phyloP scores from a whole-genome alignment of 2,329 filamentous ascomycete species.

The Cladosporium sp. region DNA sequence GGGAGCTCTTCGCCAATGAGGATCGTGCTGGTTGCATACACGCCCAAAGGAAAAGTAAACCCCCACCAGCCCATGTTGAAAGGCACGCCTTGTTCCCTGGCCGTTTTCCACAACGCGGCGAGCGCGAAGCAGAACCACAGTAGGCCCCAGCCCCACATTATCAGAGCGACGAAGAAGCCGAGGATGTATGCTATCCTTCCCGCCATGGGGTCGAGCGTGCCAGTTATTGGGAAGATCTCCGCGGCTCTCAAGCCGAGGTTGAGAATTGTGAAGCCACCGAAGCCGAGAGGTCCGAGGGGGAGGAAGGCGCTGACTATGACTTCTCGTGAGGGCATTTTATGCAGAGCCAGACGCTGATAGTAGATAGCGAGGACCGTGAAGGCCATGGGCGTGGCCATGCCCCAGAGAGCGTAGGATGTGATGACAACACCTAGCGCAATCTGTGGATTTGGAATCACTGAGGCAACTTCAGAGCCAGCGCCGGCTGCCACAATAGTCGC shows the following conservation, averaged over 20 bases:
- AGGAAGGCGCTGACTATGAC: slow-evolving; percentile 64
- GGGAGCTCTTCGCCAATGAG: slow-evolving; percentile 47
- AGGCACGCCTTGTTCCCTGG: slow-evolving; percentile 34
- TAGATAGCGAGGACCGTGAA: slow-evolving; percentile 61
- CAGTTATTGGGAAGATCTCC: slow-evolving; percentile 33
- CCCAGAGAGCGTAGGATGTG: slow-evolving; percentile 62
- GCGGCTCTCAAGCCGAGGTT: slow-evolving; percentile 42
- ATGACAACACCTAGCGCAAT: slow-evolving; percentile 58
- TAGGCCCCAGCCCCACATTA: slow-evolving; percentile 53
- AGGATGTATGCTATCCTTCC: slow-evolving; percentile 54
- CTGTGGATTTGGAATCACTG: slow-evolving; percentile 48
- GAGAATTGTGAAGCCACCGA: slow-evolving; percentile 57
- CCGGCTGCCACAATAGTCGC: slow-evolving; percentile 60
- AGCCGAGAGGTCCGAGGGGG: slow-evolving; percentile 60
- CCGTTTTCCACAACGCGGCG: slow-evolving; percentile 40
- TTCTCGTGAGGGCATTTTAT: slow-evolving; percentile 61
- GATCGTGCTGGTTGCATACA: slow-evolving; percentile 47
- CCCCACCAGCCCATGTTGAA: slow-evolving; percentile 62
- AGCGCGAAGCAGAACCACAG: slow-evolving; percentile 52
- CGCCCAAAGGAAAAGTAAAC: slow-evolving; percentile 54
- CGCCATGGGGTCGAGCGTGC: slow-evolving; percentile 27
- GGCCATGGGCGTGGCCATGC: slow-evolving; percentile 56
- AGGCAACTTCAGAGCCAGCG: slow-evolving; percentile 58
- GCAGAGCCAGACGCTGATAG: slow-evolving; percentile 61
- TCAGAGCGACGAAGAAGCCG: slow-evolving; percentile 48